These are phyloP conservation scores for Penicillium sp. DNA, from an alignment of 2,329 filamentous ascomycete genomes.

Conservation along the genomic window DNA sequence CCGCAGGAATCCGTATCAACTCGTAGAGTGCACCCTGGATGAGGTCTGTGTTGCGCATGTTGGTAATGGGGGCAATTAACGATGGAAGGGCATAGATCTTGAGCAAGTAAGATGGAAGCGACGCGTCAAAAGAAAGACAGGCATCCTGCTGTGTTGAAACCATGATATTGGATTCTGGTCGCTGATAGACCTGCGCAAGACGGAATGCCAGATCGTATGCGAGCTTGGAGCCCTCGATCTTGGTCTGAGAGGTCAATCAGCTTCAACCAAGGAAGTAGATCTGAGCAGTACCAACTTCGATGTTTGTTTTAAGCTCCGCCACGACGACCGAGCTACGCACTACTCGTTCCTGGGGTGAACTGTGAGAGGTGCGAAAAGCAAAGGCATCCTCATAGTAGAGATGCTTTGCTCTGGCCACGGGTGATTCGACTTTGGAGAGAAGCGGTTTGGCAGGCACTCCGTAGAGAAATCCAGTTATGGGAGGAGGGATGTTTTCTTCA, in stretches of 20 bases:
- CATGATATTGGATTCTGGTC: constrained; percentile 66
- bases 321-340: constrained; percentile 54
- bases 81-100: constrained; percentile 64
- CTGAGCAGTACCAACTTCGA: constrained; percentile 48
- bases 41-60: constrained; percentile 72
- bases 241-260: constrained; percentile 43
- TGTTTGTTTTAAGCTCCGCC: constrained; percentile 60
- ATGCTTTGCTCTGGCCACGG: constrained; percentile 28
- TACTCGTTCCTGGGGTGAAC: constrained; percentile 44
- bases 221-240: constrained; percentile 68
- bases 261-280: not conserved
- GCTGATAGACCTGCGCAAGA: constrained; percentile 68
- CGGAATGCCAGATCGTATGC: constrained; percentile 67
- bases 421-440: constrained; percentile 1
- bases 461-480: not conserved
- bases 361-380: constrained; percentile 31
- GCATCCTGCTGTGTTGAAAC: constrained; percentile 70
- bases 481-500: not conserved
- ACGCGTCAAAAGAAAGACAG: constrained; percentile 69
- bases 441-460: not conserved
- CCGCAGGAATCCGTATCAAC: constrained; percentile 58
- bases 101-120: constrained; percentile 70
- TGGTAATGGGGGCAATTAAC: constrained; percentile 65
- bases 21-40: constrained; percentile 71
- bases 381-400: constrained; percentile 42